Evolutionary conservation across 83 land plant genomes (phyloP).

Genomic region (Picea mariana): DNA sequence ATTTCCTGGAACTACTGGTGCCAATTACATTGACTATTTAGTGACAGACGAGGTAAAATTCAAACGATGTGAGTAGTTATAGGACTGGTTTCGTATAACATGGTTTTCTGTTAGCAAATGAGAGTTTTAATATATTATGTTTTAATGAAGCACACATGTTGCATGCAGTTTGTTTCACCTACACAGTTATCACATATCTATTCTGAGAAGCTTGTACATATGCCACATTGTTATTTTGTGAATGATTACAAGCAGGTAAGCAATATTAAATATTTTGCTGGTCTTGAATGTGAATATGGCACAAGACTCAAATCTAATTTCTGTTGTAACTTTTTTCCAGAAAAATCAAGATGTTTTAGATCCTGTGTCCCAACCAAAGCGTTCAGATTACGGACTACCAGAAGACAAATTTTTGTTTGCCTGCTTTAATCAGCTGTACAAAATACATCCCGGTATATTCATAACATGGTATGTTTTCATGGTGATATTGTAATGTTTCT

Average conservation of each 20-base stretch:
- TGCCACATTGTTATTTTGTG: conserved; percentile 99
- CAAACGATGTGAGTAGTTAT: background rate
- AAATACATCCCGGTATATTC: conserved; percentile 94
- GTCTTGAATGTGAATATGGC: background rate
- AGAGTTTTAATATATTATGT: background rate
- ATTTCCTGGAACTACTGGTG: conserved; percentile 98
- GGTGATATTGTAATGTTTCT: background rate
- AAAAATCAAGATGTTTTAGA: conserved; percentile 94
- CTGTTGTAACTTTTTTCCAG: conserved; percentile 35
- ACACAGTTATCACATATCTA: conserved; percentile 72
- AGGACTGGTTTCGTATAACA: background rate
- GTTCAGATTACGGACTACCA: conserved; percentile 95
- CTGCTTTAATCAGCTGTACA: conserved; percentile 98
- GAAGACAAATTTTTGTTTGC: conserved; percentile 96
- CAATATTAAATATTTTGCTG: background rate
- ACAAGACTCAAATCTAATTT: background rate
- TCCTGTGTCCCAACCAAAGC: conserved; percentile 67
- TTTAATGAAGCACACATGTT: background rate
- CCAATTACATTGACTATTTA: conserved; percentile 90
- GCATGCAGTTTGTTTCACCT: conserved; percentile 94
- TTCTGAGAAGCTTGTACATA: conserved; percentile 95
- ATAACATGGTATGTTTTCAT: conserved; percentile 66
- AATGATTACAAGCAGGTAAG: conserved; percentile 98
- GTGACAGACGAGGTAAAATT: conserved; percentile 93
- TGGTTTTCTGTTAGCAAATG: background rate